phyloP scores from a whole-genome alignment of 2,329 filamentous ascomycete species.

The Colletotrichum siamense region DNA sequence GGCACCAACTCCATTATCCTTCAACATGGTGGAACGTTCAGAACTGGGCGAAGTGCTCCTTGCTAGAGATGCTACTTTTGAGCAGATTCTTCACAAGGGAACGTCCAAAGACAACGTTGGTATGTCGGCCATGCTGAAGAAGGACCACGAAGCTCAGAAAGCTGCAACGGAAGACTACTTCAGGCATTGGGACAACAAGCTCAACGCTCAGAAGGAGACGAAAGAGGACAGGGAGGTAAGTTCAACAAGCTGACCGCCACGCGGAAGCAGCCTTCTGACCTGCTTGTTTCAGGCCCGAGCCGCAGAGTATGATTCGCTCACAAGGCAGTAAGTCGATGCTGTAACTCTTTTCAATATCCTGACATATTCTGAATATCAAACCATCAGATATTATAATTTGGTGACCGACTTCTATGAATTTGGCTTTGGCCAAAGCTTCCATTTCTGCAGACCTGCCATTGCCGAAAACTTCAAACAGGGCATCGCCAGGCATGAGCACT shows the following conservation, averaged over 20 bases:
- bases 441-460: constrained; percentile 92
- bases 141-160: constrained; percentile 77
- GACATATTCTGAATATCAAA: neutral
- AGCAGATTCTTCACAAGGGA: constrained; percentile 73
- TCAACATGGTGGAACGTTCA: neutral
- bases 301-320: constrained; percentile 91
- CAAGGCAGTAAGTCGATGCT: constrained; percentile 75
- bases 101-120: constrained; percentile 68
- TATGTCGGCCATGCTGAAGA: constrained; percentile 81
- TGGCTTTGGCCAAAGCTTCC: constrained; percentile 95
- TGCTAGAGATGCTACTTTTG: constrained; percentile 73
- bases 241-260: too few relatives aligned
- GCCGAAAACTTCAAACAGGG: constrained; percentile 90
- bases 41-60: neutral
- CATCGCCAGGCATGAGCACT: constrained; percentile 96
- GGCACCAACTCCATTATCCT: too few relatives aligned
- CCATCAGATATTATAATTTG: constrained; percentile 86
- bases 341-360: neutral
- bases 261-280: too few relatives aligned
- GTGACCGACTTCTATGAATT: constrained; percentile 98
- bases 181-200: constrained; percentile 94
- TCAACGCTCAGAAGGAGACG: constrained; percentile 75
- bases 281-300: constrained; percentile 83
- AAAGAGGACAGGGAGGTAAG: constrained; percentile 78
- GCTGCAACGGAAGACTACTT: constrained; percentile 91